phyloP scores from a whole-genome alignment of 352 stramenopile genomes.

The Pythium scleroteichum region DNA sequence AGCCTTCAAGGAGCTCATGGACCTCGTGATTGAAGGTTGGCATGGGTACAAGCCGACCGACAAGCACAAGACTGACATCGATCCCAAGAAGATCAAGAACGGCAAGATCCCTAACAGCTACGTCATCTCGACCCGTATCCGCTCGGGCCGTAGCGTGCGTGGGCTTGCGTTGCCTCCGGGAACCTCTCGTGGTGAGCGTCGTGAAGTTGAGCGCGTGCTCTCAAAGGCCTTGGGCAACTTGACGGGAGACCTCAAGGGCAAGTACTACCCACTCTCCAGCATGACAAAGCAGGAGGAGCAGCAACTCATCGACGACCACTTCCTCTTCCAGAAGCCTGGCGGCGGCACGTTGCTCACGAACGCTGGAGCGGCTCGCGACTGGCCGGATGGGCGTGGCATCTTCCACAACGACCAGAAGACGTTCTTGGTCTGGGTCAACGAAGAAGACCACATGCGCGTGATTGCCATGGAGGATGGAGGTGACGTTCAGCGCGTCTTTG shows the following conservation, averaged over 20 bases:
- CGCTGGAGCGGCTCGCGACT: slow-evolving; percentile 88
- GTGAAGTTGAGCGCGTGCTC: slow-evolving; percentile 85
- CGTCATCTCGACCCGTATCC: slow-evolving; percentile 92
- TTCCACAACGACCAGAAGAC: slow-evolving; percentile 92
- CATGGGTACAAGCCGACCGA: slow-evolving; percentile 81
- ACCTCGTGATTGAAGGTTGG: slow-evolving; percentile 88
- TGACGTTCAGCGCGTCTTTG: slow-evolving; percentile 91
- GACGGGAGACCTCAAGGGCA: slow-evolving; percentile 77
- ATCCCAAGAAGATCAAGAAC: slow-evolving; percentile 71
- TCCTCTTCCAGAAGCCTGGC: slow-evolving; percentile 94
- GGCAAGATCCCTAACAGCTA: slow-evolving; percentile 76
- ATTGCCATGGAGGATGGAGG: slow-evolving; percentile 90
- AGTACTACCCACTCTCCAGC: slow-evolving; percentile 85
- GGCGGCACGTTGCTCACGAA: slow-evolving; percentile 82
- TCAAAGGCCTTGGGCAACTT: slow-evolving; percentile 70
- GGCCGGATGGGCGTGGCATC: slow-evolving; percentile 90
- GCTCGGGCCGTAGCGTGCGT: slow-evolving; percentile 88
- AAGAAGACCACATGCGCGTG: slow-evolving; percentile 91
- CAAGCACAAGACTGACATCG: slow-evolving; percentile 82
- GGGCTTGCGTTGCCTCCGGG: slow-evolving; percentile 86
- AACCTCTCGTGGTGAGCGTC: slow-evolving; percentile 82
- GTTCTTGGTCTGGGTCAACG: slow-evolving; percentile 90
- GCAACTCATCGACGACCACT: slow-evolving; percentile 90
- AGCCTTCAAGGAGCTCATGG: slow-evolving; percentile 82
- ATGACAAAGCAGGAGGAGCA: slow-evolving; percentile 92